phyloP scores from a whole-genome alignment of 352 stramenopile species.

The Globisporangium emineosum region DNA sequence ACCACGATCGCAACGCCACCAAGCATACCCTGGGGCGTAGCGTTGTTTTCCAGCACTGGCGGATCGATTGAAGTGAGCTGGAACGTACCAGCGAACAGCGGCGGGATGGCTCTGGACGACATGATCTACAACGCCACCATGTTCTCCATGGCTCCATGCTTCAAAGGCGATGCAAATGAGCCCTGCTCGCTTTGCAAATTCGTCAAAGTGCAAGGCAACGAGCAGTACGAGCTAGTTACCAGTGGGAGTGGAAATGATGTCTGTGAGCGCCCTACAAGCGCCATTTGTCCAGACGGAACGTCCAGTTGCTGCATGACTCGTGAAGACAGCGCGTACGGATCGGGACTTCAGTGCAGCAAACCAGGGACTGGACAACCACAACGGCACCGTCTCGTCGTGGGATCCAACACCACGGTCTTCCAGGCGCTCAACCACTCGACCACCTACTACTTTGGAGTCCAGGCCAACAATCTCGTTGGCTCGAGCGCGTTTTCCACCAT shows the following conservation, averaged over 20 bases:
- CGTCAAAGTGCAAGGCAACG: conserved; percentile 18
- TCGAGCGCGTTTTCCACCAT: conserved; percentile 29
- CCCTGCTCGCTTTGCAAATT: conserved; percentile 34
- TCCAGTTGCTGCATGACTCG: conserved; percentile 39
- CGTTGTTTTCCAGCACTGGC: conserved; percentile 28
- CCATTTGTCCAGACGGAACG: conserved; percentile 35
- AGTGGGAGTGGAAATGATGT: background rate
- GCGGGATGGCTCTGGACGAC: conserved; percentile 24
- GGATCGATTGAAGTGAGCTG: conserved; percentile 52
- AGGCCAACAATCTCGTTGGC: conserved; percentile 41
- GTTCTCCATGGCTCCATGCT: conserved; percentile 33
- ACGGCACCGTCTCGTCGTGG: conserved; percentile 24
- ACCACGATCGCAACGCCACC: conserved; percentile 27
- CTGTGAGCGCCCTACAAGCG: conserved; percentile 22
- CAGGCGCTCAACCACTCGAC: conserved; percentile 41
- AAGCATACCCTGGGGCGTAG: conserved; percentile 33
- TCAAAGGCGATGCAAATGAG: conserved; percentile 5
- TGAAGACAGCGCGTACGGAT: conserved; percentile 15
- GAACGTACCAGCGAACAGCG: conserved; percentile 37
- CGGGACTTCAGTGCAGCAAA: conserved; percentile 25
- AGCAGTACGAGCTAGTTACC: conserved; percentile 25
- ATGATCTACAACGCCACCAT: conserved; percentile 51
- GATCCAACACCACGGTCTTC: conserved; percentile 39
- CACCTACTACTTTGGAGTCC: conserved; percentile 50
- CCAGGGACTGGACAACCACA: background rate